Evolutionary conservation across 768 basidiomycete species (phyloP), one percentile per base, ranked within the genome.

Genomic region (Tulasnella sp.): DNA sequence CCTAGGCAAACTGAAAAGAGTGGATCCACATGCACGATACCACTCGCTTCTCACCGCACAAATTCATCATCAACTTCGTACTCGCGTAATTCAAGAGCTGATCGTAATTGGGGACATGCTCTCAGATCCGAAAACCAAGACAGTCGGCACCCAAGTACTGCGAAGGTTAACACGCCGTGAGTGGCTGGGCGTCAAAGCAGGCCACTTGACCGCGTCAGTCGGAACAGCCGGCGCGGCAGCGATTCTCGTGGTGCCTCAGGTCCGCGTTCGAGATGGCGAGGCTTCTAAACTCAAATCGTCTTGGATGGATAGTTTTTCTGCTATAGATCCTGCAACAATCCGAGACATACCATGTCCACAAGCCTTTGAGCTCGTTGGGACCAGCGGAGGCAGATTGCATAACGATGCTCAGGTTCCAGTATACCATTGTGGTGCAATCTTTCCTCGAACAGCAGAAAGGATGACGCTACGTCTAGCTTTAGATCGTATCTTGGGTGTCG

Each of bases 11-110:
- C 49, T 60, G 25, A 60, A 55, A 38, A 53, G 60, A 43, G 67
- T 71, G 15, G 64, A 70, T 0, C 64, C 65, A 41, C 69, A 72
- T 25, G 29, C 73, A 9, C 25, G 62, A 1, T 55, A 76, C 2
- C 77, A 77, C 60, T 68, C 77, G 12, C 71, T 76, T 31, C 69
- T 86, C 17, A 68, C 70, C 8, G 71, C 76, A 24, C 82, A 89
- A 45, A 76, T 87, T 34, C 73, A 73, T 1, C 82, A 88, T 65
- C 73, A 83, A 22, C 72, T 91, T 9, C 85, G 87, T 46, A 68
- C 85, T 12, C 80, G 88, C 17, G 77, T 88, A 11, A 71, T 91
- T 1, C 87, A 90, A 67, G 89, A 91, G 65, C 70, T 91, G 4
- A 76, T 82, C 41, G 68, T 88, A 4, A 69, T 90, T 43, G 73